Base-by-base conservation (phyloP, 108 stramenopile genomes). In the Pseudonitzschia delicatissima region DNA sequence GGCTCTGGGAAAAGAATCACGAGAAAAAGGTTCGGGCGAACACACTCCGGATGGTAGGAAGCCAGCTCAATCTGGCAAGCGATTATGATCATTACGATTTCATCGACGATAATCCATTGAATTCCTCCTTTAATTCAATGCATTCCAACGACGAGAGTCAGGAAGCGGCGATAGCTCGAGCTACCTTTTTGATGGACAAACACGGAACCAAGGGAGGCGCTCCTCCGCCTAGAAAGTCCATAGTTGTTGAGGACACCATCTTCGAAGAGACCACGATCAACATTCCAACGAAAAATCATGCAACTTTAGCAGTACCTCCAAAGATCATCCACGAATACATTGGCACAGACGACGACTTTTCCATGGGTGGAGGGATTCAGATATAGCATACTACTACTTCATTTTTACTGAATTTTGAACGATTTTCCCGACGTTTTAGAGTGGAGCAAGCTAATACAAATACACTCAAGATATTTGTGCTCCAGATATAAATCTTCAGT, bases 1-100 rank as follows among this genome's bases (percentile, higher is more conserved):
- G 76, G 4, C 33, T 79, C 23, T 84, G 78, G 76, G 81, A 77
- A 25, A 55, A 70, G 34, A 71, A 77, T 20, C 27, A 67, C 0
- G 74, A 76, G 23, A 31, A 69, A 25, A 61, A 67, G 9, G 53
- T 55, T 4, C 67, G 67, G 2, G 57, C 29, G 18, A 36, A 65
- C 8, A 62, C 63, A n/a, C 44, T 76, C 9, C 59, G 52, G 6
- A 42, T 69, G n/a, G 45, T 76, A 29, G 74, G 68, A 20, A 58
- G 44, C 13, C 68, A 57, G 20, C 27, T 28, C 6, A 47, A 67
- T 33, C 32, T 64, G 47, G 17, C n/a, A 15, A 44, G 21, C 25
- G 39, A 15, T 61, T 4, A 8, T 18, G 39, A 15, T 26, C 8
- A 32, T 3, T 4, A 5, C 26, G 60, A 61, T 23, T 20, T 39